These are phyloP conservation scores for Mollisia scopiformis DNA, from an alignment of 2,329 filamentous ascomycete species.

Conservation along the genomic window DNA sequence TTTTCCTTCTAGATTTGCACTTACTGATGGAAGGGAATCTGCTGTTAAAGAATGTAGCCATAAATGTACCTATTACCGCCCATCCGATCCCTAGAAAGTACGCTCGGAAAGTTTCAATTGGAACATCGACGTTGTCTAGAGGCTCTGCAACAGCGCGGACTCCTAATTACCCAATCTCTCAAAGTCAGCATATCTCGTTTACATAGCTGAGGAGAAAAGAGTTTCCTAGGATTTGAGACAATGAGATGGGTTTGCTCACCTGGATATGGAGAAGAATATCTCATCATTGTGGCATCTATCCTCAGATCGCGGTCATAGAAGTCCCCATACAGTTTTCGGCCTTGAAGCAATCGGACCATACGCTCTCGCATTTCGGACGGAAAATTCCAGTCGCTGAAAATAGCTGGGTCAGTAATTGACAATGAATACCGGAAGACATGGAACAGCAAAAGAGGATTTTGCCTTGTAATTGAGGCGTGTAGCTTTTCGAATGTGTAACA, in stretches of 20 bases:
- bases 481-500: no score
- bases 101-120: slow-evolving; percentile 46
- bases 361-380: slow-evolving; percentile 46
- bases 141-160: slow-evolving; percentile 45
- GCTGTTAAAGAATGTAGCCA: slow-evolving; percentile 46
- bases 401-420: background rate
- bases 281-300: slow-evolving; percentile 40
- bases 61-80: slow-evolving; percentile 44
- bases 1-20: slow-evolving; percentile 14
- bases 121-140: slow-evolving; percentile 39
- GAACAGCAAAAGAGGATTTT: no score
- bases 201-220: no score
- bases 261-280: slow-evolving; percentile 41
- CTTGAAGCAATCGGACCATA: slow-evolving; percentile 43
- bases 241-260: no score
- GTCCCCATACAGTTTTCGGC: slow-evolving; percentile 44
- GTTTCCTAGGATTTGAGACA: no score
- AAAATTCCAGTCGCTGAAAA: slow-evolving; percentile 43
- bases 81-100: slow-evolving; percentile 46
- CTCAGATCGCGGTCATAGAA: slow-evolving; percentile 45
- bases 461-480: no score
- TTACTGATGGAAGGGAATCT: slow-evolving; percentile 43
- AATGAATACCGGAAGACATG: no score
- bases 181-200: no score
- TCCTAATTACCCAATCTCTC: no score